phyloP scores from a whole-genome alignment of 768 basidiomycete species.

The Kwoniella sp. region DNA sequence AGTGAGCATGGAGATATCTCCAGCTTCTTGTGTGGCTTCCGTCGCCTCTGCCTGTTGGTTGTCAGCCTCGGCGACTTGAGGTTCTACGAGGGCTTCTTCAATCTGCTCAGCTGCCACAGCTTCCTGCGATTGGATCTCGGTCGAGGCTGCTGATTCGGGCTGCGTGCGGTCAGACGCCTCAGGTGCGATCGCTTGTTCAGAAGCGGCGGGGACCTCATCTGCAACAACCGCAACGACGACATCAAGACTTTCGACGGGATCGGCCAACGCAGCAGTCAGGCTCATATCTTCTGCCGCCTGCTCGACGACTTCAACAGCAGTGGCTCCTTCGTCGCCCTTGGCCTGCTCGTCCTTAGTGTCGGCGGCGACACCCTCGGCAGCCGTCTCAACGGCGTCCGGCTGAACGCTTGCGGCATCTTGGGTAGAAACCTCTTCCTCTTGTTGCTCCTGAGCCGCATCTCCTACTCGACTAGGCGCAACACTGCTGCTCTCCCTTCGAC shows the following conservation, averaged over 20 bases:
- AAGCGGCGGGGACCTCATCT: slow-evolving; percentile 14
- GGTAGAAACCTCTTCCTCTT: slow-evolving; percentile 3
- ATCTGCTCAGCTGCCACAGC: neutral
- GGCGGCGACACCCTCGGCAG: slow-evolving; percentile 9
- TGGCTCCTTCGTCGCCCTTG: neutral
- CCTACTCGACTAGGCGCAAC: slow-evolving; percentile 33
- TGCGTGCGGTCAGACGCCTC: neutral
- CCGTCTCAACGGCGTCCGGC: slow-evolving; percentile 11
- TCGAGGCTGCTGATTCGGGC: neutral
- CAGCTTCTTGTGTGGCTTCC: slow-evolving; percentile 18
- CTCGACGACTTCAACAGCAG: neutral
- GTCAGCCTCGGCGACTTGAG: neutral
- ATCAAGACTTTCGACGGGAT: neutral
- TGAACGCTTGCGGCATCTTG: neutral
- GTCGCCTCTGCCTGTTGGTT: neutral
- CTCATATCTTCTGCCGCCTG: neutral
- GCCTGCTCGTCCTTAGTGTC: slow-evolving; percentile 8
- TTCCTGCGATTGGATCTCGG: neutral
- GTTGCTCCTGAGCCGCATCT: slow-evolving; percentile 10
- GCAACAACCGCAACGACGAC: slow-evolving; percentile 16
- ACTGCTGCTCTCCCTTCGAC: slow-evolving; percentile 42
- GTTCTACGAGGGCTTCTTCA: neutral
- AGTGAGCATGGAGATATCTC: slow-evolving; percentile 32
- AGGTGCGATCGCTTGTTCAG: neutral
- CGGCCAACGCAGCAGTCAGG: neutral